Conservation (phyloP, 2,329 filamentous ascomycete genomes). For the Aspergillus cejpii region DNA sequence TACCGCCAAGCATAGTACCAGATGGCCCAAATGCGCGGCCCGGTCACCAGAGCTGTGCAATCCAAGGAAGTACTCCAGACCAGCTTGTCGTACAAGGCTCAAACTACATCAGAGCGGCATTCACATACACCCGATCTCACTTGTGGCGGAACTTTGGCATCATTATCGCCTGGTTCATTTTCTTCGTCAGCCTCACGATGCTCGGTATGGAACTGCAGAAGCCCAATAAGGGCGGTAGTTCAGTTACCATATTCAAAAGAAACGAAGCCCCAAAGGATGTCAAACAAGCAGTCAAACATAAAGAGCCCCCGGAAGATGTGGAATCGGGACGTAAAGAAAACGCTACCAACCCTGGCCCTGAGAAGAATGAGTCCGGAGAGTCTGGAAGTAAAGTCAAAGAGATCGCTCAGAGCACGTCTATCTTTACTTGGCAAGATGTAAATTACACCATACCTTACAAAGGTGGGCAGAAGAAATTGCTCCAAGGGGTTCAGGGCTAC, state of each 20-base stretch:
- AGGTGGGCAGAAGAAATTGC: conserved; percentile 41
- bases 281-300: conserved; percentile 50
- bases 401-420: conserved; percentile 58
- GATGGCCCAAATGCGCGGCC: conserved; percentile 40
- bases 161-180: conserved; percentile 65
- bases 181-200: conserved; percentile 69
- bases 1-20: conserved; percentile 52
- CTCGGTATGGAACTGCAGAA: conserved; percentile 71
- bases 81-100: conserved; percentile 48
- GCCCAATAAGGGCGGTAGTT: conserved; percentile 72
- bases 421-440: conserved; percentile 82
- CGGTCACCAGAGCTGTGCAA: conserved; percentile 53
- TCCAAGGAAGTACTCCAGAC: conserved; percentile 52
- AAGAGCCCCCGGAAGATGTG: conserved; percentile 42
- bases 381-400: conserved; percentile 37
- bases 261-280: conserved; percentile 56
- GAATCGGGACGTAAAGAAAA: conserved; percentile 42
- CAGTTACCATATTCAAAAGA: conserved; percentile 68
- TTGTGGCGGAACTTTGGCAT: conserved; percentile 74
- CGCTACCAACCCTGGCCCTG: conserved; percentile 9
- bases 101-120: conserved; percentile 51
- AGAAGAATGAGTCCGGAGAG: conserved; percentile 16
- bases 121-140: conserved; percentile 50
- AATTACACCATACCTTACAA: conserved; percentile 58
- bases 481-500: conserved; percentile 62